Evolutionary conservation across 495 filamentous ascomycete species (phyloP).

Genomic region (Xylaria castorea): DNA sequence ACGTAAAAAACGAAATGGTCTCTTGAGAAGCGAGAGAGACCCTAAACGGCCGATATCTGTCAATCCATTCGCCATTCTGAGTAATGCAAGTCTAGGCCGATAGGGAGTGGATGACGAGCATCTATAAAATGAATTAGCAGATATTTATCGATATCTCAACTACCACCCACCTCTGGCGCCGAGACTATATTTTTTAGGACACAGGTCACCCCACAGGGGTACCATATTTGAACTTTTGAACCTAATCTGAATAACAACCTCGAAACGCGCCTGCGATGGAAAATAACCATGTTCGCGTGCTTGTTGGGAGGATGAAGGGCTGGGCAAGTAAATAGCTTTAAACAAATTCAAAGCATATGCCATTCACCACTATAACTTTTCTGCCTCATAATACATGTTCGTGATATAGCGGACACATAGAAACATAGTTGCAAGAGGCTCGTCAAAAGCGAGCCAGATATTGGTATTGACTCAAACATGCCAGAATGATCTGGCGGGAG

Average conservation of each 20-base stretch:
- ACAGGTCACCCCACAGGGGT: not conserved
- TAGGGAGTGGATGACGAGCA: not conserved
- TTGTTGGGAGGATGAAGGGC: not conserved
- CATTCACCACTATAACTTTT: not conserved
- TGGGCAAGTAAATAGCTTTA: not conserved
- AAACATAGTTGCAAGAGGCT: not conserved
- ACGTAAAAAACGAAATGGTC: not conserved
- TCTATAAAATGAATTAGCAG: not conserved
- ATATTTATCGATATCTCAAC: not conserved
- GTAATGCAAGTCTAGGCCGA: constrained; percentile 29
- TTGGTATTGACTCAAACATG: constrained; percentile 8
- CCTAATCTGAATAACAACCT: not conserved
- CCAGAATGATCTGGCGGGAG: not conserved
- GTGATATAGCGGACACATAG: not conserved
- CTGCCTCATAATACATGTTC: not conserved
- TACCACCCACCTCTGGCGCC: not conserved
- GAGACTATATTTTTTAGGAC: not conserved
- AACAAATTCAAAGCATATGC: not conserved
- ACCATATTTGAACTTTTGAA: not conserved
- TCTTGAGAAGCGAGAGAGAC: constrained; percentile 18
- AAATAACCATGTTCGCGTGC: not conserved
- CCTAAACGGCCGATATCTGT: constrained; percentile 24
- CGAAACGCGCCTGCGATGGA: not conserved
- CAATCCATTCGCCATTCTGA: constrained; percentile 36
- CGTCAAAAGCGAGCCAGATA: not conserved